These are phyloP conservation scores for Akanthomyces muscarius DNA, from an alignment of 2,329 filamentous ascomycete genomes.

Conservation along the genomic window DNA sequence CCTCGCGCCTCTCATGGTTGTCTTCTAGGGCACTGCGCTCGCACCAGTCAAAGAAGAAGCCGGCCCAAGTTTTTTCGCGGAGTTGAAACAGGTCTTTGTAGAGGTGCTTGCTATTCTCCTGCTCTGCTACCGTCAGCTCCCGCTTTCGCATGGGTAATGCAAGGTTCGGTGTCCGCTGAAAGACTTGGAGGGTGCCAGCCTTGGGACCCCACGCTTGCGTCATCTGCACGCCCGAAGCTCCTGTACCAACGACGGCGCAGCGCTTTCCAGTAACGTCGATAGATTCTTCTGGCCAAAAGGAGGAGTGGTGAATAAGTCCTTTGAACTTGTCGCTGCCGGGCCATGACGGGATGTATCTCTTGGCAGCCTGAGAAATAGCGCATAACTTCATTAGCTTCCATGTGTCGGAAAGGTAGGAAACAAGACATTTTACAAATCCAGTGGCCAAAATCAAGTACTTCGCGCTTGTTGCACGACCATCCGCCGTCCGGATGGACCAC, in stretches of 20 bases:
- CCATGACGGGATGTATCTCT: slow-evolving; percentile 52
- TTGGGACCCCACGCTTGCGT: slow-evolving; percentile 51
- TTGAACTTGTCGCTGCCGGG: slow-evolving; percentile 52
- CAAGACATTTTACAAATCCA: slow-evolving; percentile 26
- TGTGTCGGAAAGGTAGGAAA: rapidly evolving
- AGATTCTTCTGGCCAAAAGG: slow-evolving; percentile 49
- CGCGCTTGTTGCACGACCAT: slow-evolving; percentile 42
- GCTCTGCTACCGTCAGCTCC: slow-evolving; percentile 14
- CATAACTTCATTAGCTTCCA: not conserved
- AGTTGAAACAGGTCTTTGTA: not conserved
- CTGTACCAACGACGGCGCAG: slow-evolving; percentile 57
- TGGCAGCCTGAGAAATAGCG: slow-evolving; percentile 39
- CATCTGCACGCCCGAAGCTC: slow-evolving; percentile 56
- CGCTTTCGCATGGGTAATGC: slow-evolving; percentile 54
- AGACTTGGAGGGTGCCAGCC: slow-evolving; percentile 48
- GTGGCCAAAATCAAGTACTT: slow-evolving; percentile 47
- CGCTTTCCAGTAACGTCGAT: slow-evolving; percentile 51
- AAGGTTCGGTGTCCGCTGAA: slow-evolving; percentile 59
- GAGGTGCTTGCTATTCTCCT: not conserved
- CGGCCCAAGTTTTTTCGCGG: not conserved
- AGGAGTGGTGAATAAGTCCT: slow-evolving; percentile 52
- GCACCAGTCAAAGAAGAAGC: not conserved
- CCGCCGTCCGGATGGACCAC: slow-evolving; percentile 43
- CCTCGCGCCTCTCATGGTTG: slow-evolving; percentile 37
- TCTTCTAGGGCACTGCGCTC: slow-evolving; percentile 15